Conservation (phyloP, 2,329 filamentous ascomycete species). For the Aspergillus brasiliensis region DNA sequence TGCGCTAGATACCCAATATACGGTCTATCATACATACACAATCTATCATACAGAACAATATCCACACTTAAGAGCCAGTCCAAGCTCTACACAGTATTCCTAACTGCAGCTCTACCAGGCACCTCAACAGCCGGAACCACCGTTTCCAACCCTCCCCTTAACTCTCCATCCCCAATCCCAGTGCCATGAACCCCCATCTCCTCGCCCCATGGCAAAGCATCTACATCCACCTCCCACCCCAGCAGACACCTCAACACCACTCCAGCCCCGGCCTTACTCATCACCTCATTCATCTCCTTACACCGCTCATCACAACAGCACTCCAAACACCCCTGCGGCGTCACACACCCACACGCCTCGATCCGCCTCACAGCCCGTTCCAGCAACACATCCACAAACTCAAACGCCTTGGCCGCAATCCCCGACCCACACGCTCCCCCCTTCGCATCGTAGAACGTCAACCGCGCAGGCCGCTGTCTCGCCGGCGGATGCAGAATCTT, state of each 20-base stretch:
- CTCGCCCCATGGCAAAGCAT: constrained; percentile 81
- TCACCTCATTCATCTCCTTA: constrained; percentile 83
- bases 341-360: constrained; percentile 70
- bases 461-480: constrained; percentile 79
- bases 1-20: neutral
- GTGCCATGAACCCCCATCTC: constrained; percentile 79
- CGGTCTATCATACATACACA: neutral
- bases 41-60: neutral
- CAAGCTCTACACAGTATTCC: too few species aligned
- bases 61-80: neutral
- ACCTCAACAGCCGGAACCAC: constrained; percentile 74
- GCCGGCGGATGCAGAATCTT: constrained; percentile 35
- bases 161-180: constrained; percentile 64
- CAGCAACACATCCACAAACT: constrained; percentile 81
- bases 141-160: constrained; percentile 76
- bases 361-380: constrained; percentile 75
- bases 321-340: constrained; percentile 75
- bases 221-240: constrained; percentile 76
- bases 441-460: constrained; percentile 95
- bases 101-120: constrained; percentile 25
- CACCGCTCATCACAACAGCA: constrained; percentile 86
- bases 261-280: constrained; percentile 85
- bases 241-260: constrained; percentile 79
- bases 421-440: constrained; percentile 81
- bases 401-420: constrained; percentile 90